Evolutionary conservation across 2,329 filamentous ascomycete species (phyloP).

Genomic region (Botrytis pseudocinerea): DNA sequence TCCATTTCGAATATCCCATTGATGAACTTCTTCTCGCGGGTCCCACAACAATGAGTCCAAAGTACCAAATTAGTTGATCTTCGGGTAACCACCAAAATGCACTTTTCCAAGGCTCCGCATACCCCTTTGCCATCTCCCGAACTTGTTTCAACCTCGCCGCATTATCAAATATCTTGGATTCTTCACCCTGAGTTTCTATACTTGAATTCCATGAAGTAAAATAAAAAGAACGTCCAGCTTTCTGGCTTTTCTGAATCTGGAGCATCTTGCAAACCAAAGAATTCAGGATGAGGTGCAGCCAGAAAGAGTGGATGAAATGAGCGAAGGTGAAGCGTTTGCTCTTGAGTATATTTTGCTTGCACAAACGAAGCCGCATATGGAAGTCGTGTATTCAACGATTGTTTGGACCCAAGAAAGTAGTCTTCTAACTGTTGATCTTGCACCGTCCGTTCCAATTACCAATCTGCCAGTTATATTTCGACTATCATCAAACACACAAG

Average conservation of each 20-base stretch:
- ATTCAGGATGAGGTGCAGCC: slow-evolving; percentile 47
- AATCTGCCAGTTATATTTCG: slow-evolving; percentile 36
- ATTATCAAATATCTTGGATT: slow-evolving; percentile 40
- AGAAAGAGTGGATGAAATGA: slow-evolving; percentile 49
- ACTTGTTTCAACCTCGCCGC: slow-evolving; percentile 44
- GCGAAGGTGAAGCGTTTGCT: slow-evolving; percentile 48
- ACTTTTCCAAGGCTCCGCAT: slow-evolving; percentile 49
- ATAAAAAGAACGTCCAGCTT: slow-evolving; percentile 49
- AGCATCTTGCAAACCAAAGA: slow-evolving; percentile 49
- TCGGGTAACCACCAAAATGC: slow-evolving; percentile 42
- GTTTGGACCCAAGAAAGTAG: slow-evolving; percentile 39
- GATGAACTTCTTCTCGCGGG: slow-evolving; percentile 38
- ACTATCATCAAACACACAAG: slow-evolving; percentile 42
- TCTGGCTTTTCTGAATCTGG: slow-evolving; percentile 43
- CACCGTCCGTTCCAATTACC: slow-evolving; percentile 43
- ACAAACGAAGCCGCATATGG: slow-evolving; percentile 50
- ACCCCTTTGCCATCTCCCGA: slow-evolving; percentile 44
- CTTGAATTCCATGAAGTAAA: slow-evolving; percentile 49
- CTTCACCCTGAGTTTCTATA: slow-evolving; percentile 45
- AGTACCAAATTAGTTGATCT: slow-evolving; percentile 40
- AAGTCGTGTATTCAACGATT: slow-evolving; percentile 42
- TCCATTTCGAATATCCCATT: slow-evolving; percentile 41
- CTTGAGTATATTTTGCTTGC: slow-evolving; percentile 45
- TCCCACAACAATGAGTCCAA: slow-evolving; percentile 40
- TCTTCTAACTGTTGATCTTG: slow-evolving; percentile 38